Conservation (phyloP, 2,329 filamentous ascomycete species). For the Sporothrix dimorphospora region DNA sequence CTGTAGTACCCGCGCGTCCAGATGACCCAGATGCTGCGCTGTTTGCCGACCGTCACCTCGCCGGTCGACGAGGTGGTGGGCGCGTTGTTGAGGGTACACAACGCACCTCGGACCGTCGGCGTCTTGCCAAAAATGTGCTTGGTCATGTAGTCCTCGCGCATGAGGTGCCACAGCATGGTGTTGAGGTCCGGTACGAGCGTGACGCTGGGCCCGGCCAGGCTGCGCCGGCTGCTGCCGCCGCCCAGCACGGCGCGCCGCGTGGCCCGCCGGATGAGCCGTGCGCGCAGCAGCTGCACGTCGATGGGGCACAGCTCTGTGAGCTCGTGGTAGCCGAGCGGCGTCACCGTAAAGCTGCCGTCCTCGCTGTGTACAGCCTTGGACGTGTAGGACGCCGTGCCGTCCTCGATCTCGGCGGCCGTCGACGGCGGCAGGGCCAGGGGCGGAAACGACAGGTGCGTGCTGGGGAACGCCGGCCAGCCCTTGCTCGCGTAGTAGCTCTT, state of each 20-base stretch:
- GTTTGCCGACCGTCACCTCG: constrained; percentile 33
- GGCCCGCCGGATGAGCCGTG: constrained; percentile 47
- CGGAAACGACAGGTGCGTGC: constrained; percentile 69
- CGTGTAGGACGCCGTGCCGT: not conserved
- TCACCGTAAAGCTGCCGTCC: constrained; percentile 31
- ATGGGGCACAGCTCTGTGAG: constrained; percentile 63
- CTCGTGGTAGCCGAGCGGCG: constrained; percentile 60
- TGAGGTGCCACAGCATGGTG: constrained; percentile 75
- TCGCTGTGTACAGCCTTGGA: constrained; percentile 32
- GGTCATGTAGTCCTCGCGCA: constrained; percentile 78
- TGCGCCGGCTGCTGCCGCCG: constrained; percentile 5
- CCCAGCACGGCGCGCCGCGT: constrained; percentile 17
- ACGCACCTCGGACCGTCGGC: constrained; percentile 70
- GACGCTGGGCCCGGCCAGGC: constrained; percentile 50
- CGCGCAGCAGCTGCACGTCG: constrained; percentile 66
- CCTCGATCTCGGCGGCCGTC: constrained; percentile 1
- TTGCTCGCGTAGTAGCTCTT: constrained; percentile 76
- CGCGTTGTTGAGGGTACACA: constrained; percentile 56
- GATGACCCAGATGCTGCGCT: constrained; percentile 70
- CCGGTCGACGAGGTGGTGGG: constrained; percentile 30
- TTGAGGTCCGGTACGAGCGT: constrained; percentile 70
- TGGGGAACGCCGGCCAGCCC: constrained; percentile 77
- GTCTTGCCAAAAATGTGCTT: constrained; percentile 60
- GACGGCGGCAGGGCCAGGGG: constrained; percentile 37
- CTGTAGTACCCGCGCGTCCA: constrained; percentile 71